Conservation (phyloP, 495 filamentous ascomycete species). For the Endocarpon pusillum region DNA sequence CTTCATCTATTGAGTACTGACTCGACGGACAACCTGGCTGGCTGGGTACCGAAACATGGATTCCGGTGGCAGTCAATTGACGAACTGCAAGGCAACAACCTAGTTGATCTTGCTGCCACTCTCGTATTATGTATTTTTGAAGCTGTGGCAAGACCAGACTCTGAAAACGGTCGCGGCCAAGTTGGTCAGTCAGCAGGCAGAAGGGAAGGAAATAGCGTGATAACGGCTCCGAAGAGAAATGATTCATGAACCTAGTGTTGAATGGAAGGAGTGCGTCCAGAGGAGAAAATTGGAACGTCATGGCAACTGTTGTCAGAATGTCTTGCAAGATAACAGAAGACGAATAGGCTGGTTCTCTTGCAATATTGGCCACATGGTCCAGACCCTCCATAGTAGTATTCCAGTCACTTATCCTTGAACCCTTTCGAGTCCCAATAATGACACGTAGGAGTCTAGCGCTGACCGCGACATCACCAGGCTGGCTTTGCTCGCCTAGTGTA, state of each 20-base stretch:
- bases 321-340: slow-evolving; percentile 7
- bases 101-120: slow-evolving; percentile 52
- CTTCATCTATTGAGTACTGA: no score
- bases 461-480: neutral
- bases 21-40: no score
- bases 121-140: slow-evolving; percentile 57
- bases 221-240: slow-evolving; percentile 43
- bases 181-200: slow-evolving; percentile 57
- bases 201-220: slow-evolving; percentile 62
- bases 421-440: slow-evolving; percentile 58
- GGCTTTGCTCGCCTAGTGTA: neutral
- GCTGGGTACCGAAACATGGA: no score
- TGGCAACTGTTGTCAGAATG: slow-evolving; percentile 42
- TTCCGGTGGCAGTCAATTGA: slow-evolving; percentile 38
- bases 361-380: slow-evolving; percentile 26
- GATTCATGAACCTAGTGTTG: slow-evolving; percentile 41
- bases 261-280: slow-evolving; percentile 61
- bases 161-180: slow-evolving; percentile 59
- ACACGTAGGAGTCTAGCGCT: slow-evolving; percentile 40
- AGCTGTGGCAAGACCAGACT: slow-evolving; percentile 63
- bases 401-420: slow-evolving; percentile 60
- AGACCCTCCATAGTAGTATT: slow-evolving; percentile 39
- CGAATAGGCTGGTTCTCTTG: slow-evolving; percentile 22
- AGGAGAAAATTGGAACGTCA: slow-evolving; percentile 57
- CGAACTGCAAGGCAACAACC: slow-evolving; percentile 54